Evolutionary conservation across 1,139 yeast species (phyloP), one percentile per base, ranked within the genome.

Genomic region (Blastobotrys arbuscula): DNA sequence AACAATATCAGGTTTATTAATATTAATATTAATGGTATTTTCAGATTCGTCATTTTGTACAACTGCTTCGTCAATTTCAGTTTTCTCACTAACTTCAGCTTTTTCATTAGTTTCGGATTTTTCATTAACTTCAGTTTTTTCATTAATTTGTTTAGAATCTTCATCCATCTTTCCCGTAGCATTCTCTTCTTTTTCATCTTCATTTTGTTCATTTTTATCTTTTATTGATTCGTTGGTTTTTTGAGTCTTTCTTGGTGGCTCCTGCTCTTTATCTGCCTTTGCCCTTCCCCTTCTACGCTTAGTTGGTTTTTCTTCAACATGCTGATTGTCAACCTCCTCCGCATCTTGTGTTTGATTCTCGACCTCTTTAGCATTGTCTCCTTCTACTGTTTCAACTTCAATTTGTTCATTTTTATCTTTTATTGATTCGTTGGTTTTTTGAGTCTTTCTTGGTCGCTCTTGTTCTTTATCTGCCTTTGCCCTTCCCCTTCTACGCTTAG

Each of bases 341-440:
- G 7, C 47, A 37, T 35, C 51, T 39, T 41, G 12, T 20, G 15
- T 16, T 31, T 20, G 31, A 30, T 38, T 13, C 26, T 26, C 36
- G n/a, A 2, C 21, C 19, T 44, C 33, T 16, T n/a, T n/a, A n/a
- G n/a, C n/a, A 30, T 16, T n/a, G 38, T 37, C 19, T 39, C 34
- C 34, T 33, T 28, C 21, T 19, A 9, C 31, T 15, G 19, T 37
- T 16, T 37, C 40, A 5, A 24, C 23, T 16, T 9, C 40, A 18
- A 30, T n/a, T 38, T 28, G 33, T 37, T n/a, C 20, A 34, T 20
- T 26, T 16, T 15, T n/a, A 5, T 43, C 48, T 43, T 38, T 15
- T n/a, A 23, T 33, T 13, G 31, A 28, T 9, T 28, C 9, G 31
- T 28, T 28, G 12, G 31, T 28, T 13, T 28, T n/a, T n/a, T n/a